Conservation (phyloP, 176 grass and related monocot genomes). For the Elaeis guineensis region DNA sequence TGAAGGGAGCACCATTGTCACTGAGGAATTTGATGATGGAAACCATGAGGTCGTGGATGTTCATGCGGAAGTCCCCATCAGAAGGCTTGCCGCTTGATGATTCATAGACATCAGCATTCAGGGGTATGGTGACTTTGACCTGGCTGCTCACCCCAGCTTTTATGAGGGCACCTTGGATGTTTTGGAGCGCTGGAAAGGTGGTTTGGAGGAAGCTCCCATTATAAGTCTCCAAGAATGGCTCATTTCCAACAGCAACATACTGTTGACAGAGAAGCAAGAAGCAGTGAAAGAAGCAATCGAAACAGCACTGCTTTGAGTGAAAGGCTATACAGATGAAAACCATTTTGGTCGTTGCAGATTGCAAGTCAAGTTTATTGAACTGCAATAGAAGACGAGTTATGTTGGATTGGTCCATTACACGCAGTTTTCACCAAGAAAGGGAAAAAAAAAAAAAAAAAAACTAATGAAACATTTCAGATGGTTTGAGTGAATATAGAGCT, state of each 20-base stretch:
- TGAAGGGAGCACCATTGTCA: constrained; percentile 10
- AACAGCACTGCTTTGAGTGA: no score
- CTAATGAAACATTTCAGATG: no score
- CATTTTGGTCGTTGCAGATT: no score
- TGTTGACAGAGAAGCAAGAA: not conserved
- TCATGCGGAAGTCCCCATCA: constrained; percentile 1
- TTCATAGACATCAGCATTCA: constrained; percentile 11
- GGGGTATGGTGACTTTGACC: constrained; percentile 3
- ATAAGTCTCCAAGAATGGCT: constrained; percentile 4
- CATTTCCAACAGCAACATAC: constrained; percentile 15
- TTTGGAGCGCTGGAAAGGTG: constrained; percentile 15
- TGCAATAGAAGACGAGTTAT: no score
- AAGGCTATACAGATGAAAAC: no score
- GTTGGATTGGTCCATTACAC: no score
- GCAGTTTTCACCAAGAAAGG: no score
- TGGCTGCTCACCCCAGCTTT: constrained; percentile 7
- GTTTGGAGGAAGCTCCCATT: not conserved
- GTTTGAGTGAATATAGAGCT: no score
- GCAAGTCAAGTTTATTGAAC: no score
- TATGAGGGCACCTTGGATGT: constrained; percentile 13
- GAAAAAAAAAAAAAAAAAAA: no score
- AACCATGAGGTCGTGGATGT: constrained; percentile 18
- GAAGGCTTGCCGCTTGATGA: constrained; percentile 13
- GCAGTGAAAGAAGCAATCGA: not conserved
- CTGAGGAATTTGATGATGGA: constrained; percentile 8